phyloP scores from a whole-genome alignment of 805 yeast genomes.

The Teunomyces kruisii region DNA sequence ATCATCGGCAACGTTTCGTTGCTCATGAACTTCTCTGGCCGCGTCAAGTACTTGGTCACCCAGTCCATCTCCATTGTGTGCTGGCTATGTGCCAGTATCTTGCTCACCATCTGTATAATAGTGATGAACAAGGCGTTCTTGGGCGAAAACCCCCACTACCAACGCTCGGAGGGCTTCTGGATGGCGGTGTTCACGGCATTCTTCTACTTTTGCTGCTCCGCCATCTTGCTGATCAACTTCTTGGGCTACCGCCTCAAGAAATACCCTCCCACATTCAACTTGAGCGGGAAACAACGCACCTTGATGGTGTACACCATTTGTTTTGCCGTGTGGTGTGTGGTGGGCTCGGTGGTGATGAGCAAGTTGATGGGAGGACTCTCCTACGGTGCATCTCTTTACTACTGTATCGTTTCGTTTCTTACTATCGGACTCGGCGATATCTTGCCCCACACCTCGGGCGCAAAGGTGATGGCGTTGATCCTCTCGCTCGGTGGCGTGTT shows the following conservation, averaged over 20 bases:
- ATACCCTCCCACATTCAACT: conserved; percentile 71
- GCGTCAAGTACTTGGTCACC: conserved; percentile 56
- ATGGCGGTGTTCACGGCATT: conserved; percentile 66
- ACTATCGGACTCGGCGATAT: conserved; percentile 85
- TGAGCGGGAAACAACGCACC: conserved; percentile 65
- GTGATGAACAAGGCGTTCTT: conserved; percentile 30
- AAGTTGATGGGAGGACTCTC: conserved; percentile 33
- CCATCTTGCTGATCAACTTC: conserved; percentile 55
- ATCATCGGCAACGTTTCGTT: conserved; percentile 66
- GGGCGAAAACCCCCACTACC: conserved; percentile 12
- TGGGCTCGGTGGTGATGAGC: conserved; percentile 57
- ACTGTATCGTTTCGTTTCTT: conserved; percentile 66
- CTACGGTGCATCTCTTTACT: conserved; percentile 71
- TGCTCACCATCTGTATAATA: conserved; percentile 45
- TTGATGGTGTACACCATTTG: conserved; percentile 70
- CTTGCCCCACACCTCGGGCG: conserved; percentile 51
- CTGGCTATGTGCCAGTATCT: conserved; percentile 59
- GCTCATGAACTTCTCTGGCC: conserved; percentile 64
- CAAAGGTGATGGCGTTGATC: conserved; percentile 58
- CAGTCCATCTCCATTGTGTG: conserved; percentile 62
- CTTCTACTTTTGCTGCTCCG: conserved; percentile 59
- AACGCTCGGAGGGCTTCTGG: conserved; percentile 71
- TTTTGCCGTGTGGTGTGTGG: conserved; percentile 65
- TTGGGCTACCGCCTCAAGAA: conserved; percentile 57
- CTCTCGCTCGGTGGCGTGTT: conserved; percentile 72